Base-by-base conservation (phyloP, 805 yeast species). In the Saccharomycopsis sp. region DNA sequence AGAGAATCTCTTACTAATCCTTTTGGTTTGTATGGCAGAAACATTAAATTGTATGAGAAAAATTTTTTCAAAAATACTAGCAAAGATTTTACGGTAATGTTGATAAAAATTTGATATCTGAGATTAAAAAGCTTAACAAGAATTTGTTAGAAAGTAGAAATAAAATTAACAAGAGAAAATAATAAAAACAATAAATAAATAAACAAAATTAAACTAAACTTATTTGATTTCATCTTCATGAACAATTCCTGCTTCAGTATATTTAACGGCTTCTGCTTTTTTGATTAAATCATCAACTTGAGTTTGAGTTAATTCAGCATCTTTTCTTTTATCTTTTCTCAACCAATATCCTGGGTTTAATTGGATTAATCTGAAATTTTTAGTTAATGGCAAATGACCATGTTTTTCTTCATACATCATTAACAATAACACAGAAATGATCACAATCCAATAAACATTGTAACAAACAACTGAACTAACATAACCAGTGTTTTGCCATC, bases 401-500 rank as follows among this genome's bases (percentile, higher is more conserved):
- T 61, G 61, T 62, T 68, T 83, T 71, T 89, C 98, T 67, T 85
- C 92, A 63, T 54, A 87, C 48, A 79, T 63, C 86, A 89, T 74
- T 51, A 79, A 61, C 14, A 55, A 39, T 34, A 89, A 55, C 28
- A 69, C 61, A 18, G 64, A 46, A 47, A 81, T 79, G 41, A 86
- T 58, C 31, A 63, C 60, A 40, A 88, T 52, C 98, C 98, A 89
- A 69, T 89, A 89, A 48, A 80, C 49, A 64, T 86, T 87, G 69
- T 89, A 89, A 36, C 88, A 74, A 40, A 89, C 64, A 45, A 89
- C 88, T 4, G 96, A 85, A 42, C 96, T 95, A 58, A 84, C 73
- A 50, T 95, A 86, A 45, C 96, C 97, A 40, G 95, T 74, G 64
- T 89, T 89, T 66, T 87, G 95, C 98, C 98, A 89, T 48, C 97